Base-by-base conservation (phyloP, 768 basidiomycete species). In the Lactifluus volemus region DNA sequence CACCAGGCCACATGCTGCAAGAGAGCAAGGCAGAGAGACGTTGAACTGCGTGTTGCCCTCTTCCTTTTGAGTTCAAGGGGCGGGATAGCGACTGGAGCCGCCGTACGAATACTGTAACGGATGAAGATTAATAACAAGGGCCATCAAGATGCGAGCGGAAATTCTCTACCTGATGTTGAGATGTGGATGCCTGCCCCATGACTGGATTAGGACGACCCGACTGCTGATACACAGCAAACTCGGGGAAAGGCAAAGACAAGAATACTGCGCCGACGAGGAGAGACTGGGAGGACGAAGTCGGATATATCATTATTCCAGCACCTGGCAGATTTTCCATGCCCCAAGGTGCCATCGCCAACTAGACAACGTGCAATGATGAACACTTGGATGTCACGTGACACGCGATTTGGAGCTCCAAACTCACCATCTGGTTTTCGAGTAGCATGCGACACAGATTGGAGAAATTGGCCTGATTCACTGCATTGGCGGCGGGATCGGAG, bases 111-210 rank as follows among this genome's bases (percentile, higher is more conserved):
- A 62, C 55, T 63, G n/a, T n/a, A 49, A 7, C 42, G 42, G 42
- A 53, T 42, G 45, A 49, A 45, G 17, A 29, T 39, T 51, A 38
- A 39, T 55, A 38, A 44, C 30, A 34, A 39, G 39, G 36, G 1
- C 21, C 25, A 32, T 36, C 7, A 21, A 42, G 25, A 49, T 15
- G 41, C 34, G 45, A 52, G 21, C 17, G 48, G 36, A 48, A 29
- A 30, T 12, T 19, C n/a, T 17, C 34, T 54, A 63, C 58, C 64
- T 65, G 64, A 11, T 58, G 25, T 25, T 25, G 55, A 21, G 66
- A 85, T 76, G 53, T 81, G 80, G 66, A 85, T 76, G 51, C 81
- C 81, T 60, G 78, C 76, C 41, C 79, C 79, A 53, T 71, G 70
- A 49, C 79, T 72, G 48, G 53, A 44, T 49, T 45, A 29, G 45